Conservation (phyloP, 2,329 filamentous ascomycete species). For the Aspergillus uvarum region DNA sequence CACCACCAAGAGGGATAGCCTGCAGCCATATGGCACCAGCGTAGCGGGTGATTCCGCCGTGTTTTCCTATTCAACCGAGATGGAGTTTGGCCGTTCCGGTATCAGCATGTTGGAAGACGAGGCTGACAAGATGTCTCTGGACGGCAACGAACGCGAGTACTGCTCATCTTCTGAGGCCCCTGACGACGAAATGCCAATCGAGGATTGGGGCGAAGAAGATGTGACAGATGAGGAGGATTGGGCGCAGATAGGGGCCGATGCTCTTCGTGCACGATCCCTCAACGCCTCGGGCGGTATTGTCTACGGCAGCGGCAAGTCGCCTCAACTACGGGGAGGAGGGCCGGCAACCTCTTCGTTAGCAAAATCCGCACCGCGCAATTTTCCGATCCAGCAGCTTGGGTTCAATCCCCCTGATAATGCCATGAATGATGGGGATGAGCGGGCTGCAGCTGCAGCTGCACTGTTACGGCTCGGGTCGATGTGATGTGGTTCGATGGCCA, state of each 20-base stretch:
- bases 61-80: slow-evolving; percentile 65
- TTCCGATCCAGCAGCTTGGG: slow-evolving; percentile 34
- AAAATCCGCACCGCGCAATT: slow-evolving; percentile 40
- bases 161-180: slow-evolving; percentile 73
- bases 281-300: slow-evolving; percentile 47
- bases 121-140: slow-evolving; percentile 92
- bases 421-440: slow-evolving; percentile 42
- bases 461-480: slow-evolving; percentile 50
- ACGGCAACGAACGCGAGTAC: slow-evolving; percentile 63
- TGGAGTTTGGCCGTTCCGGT: slow-evolving; percentile 61
- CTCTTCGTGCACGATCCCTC: slow-evolving; percentile 67
- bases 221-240: slow-evolving; percentile 96
- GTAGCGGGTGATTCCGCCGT: slow-evolving; percentile 69
- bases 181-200: slow-evolving; percentile 65
- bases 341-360: slow-evolving; percentile 40
- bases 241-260: slow-evolving; percentile 83
- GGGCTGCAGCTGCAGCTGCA: slow-evolving; percentile 49
- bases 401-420: slow-evolving; percentile 36
- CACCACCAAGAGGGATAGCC: slow-evolving; percentile 34
- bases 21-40: slow-evolving; percentile 57
- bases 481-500: slow-evolving; percentile 35
- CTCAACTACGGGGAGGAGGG: slow-evolving; percentile 31
- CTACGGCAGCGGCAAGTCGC: slow-evolving; percentile 32
- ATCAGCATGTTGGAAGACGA: slow-evolving; percentile 75
- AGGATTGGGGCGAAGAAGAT: slow-evolving; percentile 80